Percentiles rank a stretch among this genome's conserved stretches.
Evolutionary conservation across 768 basidiomycete species (phyloP).

Genomic region (Austroboletus eburneus): DNA sequence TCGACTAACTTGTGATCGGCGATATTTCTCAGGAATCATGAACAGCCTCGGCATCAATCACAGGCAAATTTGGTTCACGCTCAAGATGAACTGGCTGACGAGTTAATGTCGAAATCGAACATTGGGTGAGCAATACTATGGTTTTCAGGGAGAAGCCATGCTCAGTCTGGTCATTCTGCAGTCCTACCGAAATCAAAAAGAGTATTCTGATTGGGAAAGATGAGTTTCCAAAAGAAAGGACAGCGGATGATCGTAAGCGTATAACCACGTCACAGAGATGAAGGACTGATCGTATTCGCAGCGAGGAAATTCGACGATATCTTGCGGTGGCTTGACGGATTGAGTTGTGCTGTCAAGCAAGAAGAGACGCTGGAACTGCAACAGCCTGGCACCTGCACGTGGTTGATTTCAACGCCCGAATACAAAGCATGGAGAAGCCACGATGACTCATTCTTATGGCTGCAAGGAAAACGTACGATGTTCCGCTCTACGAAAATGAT

Average conservation of each 20-base stretch:
- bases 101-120: neutral
- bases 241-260: neutral
- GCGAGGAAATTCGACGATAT: constrained; percentile 6
- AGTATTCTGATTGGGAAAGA: no score
- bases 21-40: constrained; percentile 3
- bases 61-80: neutral
- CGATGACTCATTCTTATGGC: constrained; percentile 7
- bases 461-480: constrained; percentile 17
- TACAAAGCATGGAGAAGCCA: constrained; percentile 9
- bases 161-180: neutral
- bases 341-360: constrained; percentile 13
- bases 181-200: neutral
- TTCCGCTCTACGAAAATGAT: neutral
- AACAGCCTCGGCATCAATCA: neutral
- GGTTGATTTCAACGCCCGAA: neutral
- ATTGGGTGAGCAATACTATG: neutral
- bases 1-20: neutral
- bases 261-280: neutral
- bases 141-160: neutral
- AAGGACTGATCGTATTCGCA: neutral
- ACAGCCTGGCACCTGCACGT: constrained; percentile 12
- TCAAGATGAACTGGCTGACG: neutral
- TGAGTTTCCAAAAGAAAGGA: neutral
- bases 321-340: constrained; percentile 8
- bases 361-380: constrained; percentile 6